Evolutionary conservation across 805 yeast genomes (phyloP), one percentile per base, ranked within the genome.

Genomic region (Cyberlindnera subsufficiens): DNA sequence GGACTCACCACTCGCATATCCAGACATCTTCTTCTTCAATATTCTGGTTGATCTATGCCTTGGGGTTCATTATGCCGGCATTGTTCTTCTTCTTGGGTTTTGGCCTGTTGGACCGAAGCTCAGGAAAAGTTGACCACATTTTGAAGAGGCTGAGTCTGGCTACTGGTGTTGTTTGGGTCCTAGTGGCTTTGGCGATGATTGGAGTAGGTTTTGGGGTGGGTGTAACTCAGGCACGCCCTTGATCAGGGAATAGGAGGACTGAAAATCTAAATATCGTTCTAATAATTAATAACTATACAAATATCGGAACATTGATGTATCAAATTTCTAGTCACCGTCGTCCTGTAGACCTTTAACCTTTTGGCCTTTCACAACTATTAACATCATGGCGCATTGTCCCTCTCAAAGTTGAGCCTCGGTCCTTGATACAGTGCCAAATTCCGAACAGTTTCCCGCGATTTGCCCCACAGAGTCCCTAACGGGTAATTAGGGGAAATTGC

Each of bases 121-220:
- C 52, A 6, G 45, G 51, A 3, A 10, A 16, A 11, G 43, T 50
- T 22, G 44, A 40, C 25, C 33, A 39, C 3, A 32, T 35, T 5
- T 18, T 46, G 22, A 55, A 49, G 41, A 45, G 43, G 20, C 10
- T 54, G 10, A 51, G 61, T 36, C 17, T 56, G 22, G 17, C 43
- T 15, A 51, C 55, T 5, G 62, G 62, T 2, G 16, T 37, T 3
- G 7, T 51, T 1, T 43, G 45, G 22, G 20, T 52, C 8, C 15
- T 55, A 14, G n/a, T 48, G 3, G 35, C 44, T 5, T 44, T 68
- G 17, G 77, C 70, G 0, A 65, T 72, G 50, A 59, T 72, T 27
- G 71, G 71, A 15, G 64, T 72, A 30, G 78, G 78, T 1, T 60
- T 74, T 37, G 76, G 70, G 6, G 68, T 73, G 35, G 75, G 76